These are phyloP conservation scores for Ceratocystis smalleyi DNA, from an alignment of 2,329 filamentous ascomycete species.

Conservation along the genomic window DNA sequence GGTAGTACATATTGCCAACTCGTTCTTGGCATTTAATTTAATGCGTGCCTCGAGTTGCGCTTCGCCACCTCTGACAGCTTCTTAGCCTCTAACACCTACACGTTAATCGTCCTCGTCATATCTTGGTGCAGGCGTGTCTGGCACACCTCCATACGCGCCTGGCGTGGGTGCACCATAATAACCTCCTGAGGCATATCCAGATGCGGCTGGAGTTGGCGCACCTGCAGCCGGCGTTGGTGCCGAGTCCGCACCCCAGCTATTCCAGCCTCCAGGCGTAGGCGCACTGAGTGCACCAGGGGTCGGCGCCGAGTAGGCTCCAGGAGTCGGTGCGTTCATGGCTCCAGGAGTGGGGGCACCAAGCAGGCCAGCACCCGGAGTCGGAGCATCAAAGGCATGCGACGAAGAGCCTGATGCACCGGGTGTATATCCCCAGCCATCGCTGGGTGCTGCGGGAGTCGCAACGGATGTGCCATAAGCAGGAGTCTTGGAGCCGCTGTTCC, in stretches of 20 bases:
- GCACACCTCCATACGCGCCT: slow-evolving; percentile 39
- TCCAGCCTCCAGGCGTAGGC: slow-evolving; percentile 53
- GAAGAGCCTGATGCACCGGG: slow-evolving; percentile 32
- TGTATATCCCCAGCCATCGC: slow-evolving; percentile 46
- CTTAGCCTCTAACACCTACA: not conserved
- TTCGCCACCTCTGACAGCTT: not conserved
- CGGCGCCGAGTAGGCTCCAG: slow-evolving; percentile 50
- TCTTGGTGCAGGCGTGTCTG: slow-evolving; percentile 45
- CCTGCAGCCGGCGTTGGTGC: slow-evolving; percentile 49
- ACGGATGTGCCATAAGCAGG: slow-evolving; percentile 53
- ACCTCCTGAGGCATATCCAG: slow-evolving; percentile 31
- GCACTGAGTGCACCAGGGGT: slow-evolving; percentile 46
- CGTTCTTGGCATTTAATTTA: not conserved
- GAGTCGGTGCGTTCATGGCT: slow-evolving; percentile 53
- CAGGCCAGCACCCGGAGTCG: slow-evolving; percentile 45
- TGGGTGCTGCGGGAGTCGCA: slow-evolving; percentile 42
- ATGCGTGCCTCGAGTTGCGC: not conserved
- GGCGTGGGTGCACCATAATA: slow-evolving; percentile 50
- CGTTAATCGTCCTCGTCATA: slow-evolving; percentile 33
- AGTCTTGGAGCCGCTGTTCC: slow-evolving; percentile 58
- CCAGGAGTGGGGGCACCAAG: slow-evolving; percentile 45
- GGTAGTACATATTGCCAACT: not conserved
- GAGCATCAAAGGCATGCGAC: slow-evolving; percentile 48
- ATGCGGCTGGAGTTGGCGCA: slow-evolving; percentile 55
- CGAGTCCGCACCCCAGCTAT: slow-evolving; percentile 44